A percentile compares a stretch with the other conserved stretches of the same genome.
phyloP scores from a whole-genome alignment of 139 green algal genomes.

The Micromonas commoda region DNA sequence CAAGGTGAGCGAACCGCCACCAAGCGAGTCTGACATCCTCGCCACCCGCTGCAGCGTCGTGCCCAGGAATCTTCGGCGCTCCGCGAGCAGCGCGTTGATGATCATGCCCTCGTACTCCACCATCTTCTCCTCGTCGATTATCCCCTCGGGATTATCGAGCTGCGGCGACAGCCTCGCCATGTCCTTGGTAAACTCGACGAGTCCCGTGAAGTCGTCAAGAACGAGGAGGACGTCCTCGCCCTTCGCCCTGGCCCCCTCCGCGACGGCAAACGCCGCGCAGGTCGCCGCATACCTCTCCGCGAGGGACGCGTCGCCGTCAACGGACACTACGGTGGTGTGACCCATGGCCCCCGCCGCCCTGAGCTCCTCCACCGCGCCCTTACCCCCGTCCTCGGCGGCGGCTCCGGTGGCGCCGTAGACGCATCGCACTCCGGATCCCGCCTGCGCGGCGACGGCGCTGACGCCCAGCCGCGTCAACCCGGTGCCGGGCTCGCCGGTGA shows the following conservation, averaged over 20 bases:
- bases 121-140: background rate
- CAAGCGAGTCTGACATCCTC: slow-evolving; percentile 6
- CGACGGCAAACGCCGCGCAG: slow-evolving; percentile 10
- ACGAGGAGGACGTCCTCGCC: slow-evolving; percentile 17
- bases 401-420: slow-evolving; percentile 18
- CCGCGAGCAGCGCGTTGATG: slow-evolving; percentile 5
- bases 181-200: slow-evolving; percentile 2
- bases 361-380: background rate
- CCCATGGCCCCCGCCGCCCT: background rate
- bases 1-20: slow-evolving; percentile 17
- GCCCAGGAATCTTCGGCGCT: slow-evolving; percentile 17
- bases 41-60: slow-evolving; percentile 18
- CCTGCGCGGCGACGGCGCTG: background rate
- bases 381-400: background rate
- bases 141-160: background rate
- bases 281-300: slow-evolving; percentile 22
- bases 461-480: background rate
- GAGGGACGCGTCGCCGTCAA: background rate
- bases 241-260: background rate
- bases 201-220: slow-evolving; percentile 22
- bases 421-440: background rate
- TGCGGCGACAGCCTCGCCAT: background rate
- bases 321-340: slow-evolving; percentile 8
- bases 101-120: slow-evolving; percentile 24
- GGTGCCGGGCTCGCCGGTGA: slow-evolving; percentile 1